Base-by-base conservation (phyloP, 2,329 filamentous ascomycete genomes). In the Arachnomyces sp. region DNA sequence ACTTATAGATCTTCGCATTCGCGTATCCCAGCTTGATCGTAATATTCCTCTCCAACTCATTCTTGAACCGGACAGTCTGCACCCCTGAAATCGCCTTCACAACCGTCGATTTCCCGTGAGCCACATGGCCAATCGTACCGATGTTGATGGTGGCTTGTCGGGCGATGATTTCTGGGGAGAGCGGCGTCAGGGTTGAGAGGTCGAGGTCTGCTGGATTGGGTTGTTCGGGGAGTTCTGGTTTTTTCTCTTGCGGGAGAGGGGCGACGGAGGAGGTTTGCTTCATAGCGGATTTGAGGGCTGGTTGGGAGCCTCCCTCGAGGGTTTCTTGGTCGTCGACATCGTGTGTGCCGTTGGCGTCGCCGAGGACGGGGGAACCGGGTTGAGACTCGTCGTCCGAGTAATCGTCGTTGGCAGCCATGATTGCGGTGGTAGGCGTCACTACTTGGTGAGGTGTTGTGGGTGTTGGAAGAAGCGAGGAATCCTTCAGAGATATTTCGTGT, bases 21-120 rank as follows among this genome's bases (percentile, higher is more conserved):
- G 92, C 92, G 66, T 98, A 98, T 64, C 92, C 92, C 57, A 98
- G 79, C 80, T 98, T 98, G 75, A 98, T 98, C 58, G 92, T 98
- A 60, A 98, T 98, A 68, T 98, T 98, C 60, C 92, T 79, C 71
- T 96, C 93, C 70, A 95, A 72, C 71, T 98, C 92, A 73, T 96
- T 98, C 83, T 98, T 98, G 77, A 98, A 98, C 54, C 92, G 81
- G 60, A 98, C 92, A 13, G 92, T 98, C 76, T 98, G 92, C 49
- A 98, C 92, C 48, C 92, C 92, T 2, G 92, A 96, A 57, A 98
- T 96, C 57, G 92, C 92, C 76, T 98, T 98, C 57, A 98, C 92
- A 37, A 98, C 92, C 15, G 92, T 98, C 46, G 87, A 94, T 68
- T 96, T 96, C 63, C 90, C 90, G 83, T 96, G 90, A 60, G 92